Conservation (phyloP, 164 flowering plant species). For the Aristolochia contorta region DNA sequence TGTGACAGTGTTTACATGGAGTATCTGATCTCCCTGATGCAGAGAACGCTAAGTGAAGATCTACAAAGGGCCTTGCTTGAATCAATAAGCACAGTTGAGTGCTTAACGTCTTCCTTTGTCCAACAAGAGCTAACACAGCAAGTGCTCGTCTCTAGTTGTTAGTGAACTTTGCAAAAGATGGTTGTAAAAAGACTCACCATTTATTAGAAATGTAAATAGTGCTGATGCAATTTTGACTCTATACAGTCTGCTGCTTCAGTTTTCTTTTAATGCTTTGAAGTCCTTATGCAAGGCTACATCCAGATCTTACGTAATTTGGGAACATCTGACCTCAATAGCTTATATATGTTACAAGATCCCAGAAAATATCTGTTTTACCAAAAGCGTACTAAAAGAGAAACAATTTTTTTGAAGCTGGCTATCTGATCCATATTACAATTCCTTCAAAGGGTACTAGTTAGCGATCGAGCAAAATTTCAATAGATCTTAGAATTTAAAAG, state of each 20-base stretch:
- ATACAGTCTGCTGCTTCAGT: not conserved
- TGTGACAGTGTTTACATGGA: conserved; percentile 17
- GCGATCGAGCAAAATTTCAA: too few relatives aligned
- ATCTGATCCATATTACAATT: too few relatives aligned
- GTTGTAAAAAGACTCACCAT: not conserved
- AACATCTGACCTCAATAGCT: too few relatives aligned
- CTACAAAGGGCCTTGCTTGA: conserved; percentile 9
- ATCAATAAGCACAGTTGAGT: not conserved
- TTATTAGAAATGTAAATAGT: not conserved
- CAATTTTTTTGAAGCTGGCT: too few relatives aligned
- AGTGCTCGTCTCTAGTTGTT: not conserved
- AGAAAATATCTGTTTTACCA: too few relatives aligned
- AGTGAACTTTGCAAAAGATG: not conserved
- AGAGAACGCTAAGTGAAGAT: not conserved
- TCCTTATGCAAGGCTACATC: too few relatives aligned
- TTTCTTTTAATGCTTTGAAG: not conserved
- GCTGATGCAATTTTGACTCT: not conserved
- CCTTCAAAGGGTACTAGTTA: too few relatives aligned
- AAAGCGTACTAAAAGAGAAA: too few relatives aligned
- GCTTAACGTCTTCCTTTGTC: not conserved
- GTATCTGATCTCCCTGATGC: conserved; percentile 6
- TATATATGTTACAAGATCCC: too few relatives aligned
- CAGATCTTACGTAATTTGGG: too few relatives aligned
- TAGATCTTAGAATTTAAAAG: too few relatives aligned
- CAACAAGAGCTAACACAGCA: not conserved